These are phyloP conservation scores for Adansonia gregorii DNA, from an alignment of 441 rosid genomes.

Conservation along the genomic window DNA sequence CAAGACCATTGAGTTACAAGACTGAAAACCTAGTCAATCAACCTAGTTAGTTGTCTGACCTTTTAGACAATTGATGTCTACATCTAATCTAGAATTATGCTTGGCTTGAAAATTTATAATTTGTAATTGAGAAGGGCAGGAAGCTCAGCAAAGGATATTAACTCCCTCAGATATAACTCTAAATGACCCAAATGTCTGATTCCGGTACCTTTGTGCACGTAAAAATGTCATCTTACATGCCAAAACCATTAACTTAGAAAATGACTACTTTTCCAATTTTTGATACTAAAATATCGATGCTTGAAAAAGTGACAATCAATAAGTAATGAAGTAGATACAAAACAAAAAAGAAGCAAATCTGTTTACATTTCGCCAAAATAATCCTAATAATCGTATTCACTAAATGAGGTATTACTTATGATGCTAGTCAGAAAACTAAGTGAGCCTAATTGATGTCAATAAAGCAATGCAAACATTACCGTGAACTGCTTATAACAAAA, in stretches of 20 bases:
- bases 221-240: background rate
- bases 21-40: slow-evolving; percentile 4
- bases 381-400: background rate
- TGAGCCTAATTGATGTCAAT: slow-evolving; percentile 7
- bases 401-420: background rate
- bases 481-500: background rate
- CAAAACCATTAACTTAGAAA: slow-evolving; percentile 4
- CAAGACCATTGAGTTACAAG: background rate
- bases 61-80: background rate
- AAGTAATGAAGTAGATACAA: background rate
- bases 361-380: slow-evolving; percentile 2
- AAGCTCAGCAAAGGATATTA: background rate
- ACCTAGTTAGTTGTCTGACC: too few species aligned
- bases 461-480: background rate
- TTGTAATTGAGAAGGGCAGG: background rate
- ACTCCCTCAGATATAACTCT: background rate
- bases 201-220: background rate
- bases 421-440: background rate
- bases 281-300: background rate
- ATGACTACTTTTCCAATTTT: slow-evolving; percentile 6
- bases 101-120: background rate
- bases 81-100: background rate
- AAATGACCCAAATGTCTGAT: background rate
- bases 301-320: background rate
- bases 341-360: background rate